Evolutionary conservation across 2,329 filamentous ascomycete genomes (phyloP).

Genomic region (Microcyclospora pomicola): DNA sequence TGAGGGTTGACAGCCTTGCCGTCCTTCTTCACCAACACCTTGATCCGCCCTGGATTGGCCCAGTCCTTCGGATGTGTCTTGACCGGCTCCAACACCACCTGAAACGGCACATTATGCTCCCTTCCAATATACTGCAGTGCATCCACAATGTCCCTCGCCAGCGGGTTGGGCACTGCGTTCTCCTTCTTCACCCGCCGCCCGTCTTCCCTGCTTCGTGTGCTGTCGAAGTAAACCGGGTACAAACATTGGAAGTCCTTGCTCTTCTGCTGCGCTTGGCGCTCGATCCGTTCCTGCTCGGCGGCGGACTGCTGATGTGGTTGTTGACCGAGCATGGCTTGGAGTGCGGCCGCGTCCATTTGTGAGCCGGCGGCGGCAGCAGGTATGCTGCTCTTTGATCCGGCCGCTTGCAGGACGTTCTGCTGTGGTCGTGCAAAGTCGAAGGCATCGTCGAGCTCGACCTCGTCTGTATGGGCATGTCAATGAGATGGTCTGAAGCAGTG

Average conservation of each 20-base stretch:
- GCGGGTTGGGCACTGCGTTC: slow-evolving; percentile 67
- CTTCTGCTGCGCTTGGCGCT: slow-evolving; percentile 37
- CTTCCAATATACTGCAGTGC: slow-evolving; percentile 54
- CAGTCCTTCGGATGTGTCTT: slow-evolving; percentile 95
- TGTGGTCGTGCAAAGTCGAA: slow-evolving; percentile 31
- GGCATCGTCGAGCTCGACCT: slow-evolving; percentile 61
- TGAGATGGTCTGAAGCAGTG: not conserved
- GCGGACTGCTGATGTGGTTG: slow-evolving; percentile 21
- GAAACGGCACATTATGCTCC: slow-evolving; percentile 26
- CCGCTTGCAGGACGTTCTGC: slow-evolving; percentile 11
- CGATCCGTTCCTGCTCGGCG: slow-evolving; percentile 17
- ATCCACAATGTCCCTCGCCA: slow-evolving; percentile 78
- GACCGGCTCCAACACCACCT: slow-evolving; percentile 70
- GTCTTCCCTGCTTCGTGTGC: slow-evolving; percentile 55
- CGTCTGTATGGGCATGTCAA: slow-evolving; percentile 34
- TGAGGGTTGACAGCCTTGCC: slow-evolving; percentile 35
- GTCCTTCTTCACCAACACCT: slow-evolving; percentile 57
- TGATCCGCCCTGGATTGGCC: slow-evolving; percentile 86
- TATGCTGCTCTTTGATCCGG: not conserved
- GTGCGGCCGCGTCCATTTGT: slow-evolving; percentile 10
- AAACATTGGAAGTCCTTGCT: slow-evolving; percentile 73
- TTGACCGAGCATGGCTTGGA: slow-evolving; percentile 13
- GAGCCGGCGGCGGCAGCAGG: slow-evolving; percentile 8
- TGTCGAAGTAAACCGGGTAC: slow-evolving; percentile 94
- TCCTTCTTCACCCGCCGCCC: slow-evolving; percentile 63